phyloP scores from a whole-genome alignment of 352 stramenopile genomes.

The Phytophthora ohioensis region DNA sequence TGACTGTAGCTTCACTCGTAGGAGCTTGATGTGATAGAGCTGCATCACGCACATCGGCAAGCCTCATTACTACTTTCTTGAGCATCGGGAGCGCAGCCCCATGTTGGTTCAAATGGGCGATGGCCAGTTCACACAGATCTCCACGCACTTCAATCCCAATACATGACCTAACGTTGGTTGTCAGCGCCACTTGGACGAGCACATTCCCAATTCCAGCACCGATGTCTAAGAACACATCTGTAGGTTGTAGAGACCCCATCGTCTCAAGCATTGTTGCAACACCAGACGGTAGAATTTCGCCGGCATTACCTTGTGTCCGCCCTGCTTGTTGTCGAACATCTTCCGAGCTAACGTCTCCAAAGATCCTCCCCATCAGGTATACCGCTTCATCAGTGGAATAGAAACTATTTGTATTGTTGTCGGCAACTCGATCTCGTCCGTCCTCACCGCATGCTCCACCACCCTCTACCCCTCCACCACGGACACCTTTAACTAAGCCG shows the following conservation, averaged over 20 bases:
- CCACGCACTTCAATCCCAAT: slow-evolving; percentile 1
- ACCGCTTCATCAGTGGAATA: no score
- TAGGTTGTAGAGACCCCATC: not conserved
- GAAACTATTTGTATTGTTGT: no score
- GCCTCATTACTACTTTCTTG: not conserved
- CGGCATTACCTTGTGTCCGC: not conserved
- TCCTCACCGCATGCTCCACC: no score
- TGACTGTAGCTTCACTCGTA: slow-evolving; percentile 8
- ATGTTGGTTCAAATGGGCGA: not conserved
- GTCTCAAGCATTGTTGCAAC: slow-evolving; percentile 5
- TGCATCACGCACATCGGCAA: slow-evolving; percentile 8
- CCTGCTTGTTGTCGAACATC: slow-evolving; percentile 6
- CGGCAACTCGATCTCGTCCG: no score
- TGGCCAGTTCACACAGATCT: slow-evolving; percentile 2
- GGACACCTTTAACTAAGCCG: no score
- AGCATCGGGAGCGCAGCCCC: not conserved
- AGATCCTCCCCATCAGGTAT: no score
- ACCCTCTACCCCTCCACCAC: no score
- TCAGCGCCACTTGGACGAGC: slow-evolving; percentile 2
- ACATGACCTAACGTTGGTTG: not conserved
- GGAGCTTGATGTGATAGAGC: not conserved
- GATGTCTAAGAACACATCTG: slow-evolving; percentile 12
- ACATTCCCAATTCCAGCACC: slow-evolving; percentile 21
- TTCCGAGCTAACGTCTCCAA: no score
- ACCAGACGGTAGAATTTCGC: not conserved